Percentiles rank a stretch among this genome's conserved stretches.
Evolutionary conservation across 805 yeast species (phyloP).

Genomic region (Cyberlindnera xylosilytica): DNA sequence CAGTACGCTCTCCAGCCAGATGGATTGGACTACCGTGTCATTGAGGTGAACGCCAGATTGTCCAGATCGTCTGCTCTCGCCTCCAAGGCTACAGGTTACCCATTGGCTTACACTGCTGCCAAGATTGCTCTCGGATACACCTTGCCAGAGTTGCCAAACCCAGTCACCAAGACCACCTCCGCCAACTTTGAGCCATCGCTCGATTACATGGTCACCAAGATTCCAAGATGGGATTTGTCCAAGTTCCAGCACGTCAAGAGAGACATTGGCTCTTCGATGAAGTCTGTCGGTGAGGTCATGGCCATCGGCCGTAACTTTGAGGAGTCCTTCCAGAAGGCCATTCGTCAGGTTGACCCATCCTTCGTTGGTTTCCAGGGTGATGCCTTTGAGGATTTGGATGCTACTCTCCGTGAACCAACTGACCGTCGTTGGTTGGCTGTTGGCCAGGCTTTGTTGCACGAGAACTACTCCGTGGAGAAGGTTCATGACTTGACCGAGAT

Average conservation of each 20-base stretch:
- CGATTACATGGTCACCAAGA: slow-evolving; percentile 94
- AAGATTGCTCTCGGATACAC: slow-evolving; percentile 94
- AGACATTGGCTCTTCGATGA: slow-evolving; percentile 94
- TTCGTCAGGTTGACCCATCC: slow-evolving; percentile 93
- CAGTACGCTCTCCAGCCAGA: slow-evolving; percentile 96
- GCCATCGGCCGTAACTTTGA: slow-evolving; percentile 97
- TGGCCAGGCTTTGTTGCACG: slow-evolving; percentile 93
- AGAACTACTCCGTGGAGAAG: slow-evolving; percentile 83
- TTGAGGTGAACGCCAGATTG: slow-evolving; percentile 95
- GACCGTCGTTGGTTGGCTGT: slow-evolving; percentile 98
- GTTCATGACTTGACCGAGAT: slow-evolving; percentile 91
- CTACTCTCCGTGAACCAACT: slow-evolving; percentile 77
- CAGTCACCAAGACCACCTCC: slow-evolving; percentile 92
- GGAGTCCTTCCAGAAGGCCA: slow-evolving; percentile 96
- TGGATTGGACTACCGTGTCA: slow-evolving; percentile 92
- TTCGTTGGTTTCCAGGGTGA: slow-evolving; percentile 90
- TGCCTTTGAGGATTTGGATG: slow-evolving; percentile 73
- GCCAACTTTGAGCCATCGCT: slow-evolving; percentile 97
- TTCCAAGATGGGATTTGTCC: slow-evolving; percentile 97
- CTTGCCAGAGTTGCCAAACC: slow-evolving; percentile 91
- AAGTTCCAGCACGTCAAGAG: slow-evolving; percentile 95
- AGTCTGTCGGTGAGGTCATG: slow-evolving; percentile 99
- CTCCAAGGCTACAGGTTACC: slow-evolving; percentile 98
- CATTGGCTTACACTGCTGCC: slow-evolving; percentile 98
- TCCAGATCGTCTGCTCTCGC: slow-evolving; percentile 98